Conservation (phyloP, 164 flowering plant genomes). For the Amborella trichopoda region DNA sequence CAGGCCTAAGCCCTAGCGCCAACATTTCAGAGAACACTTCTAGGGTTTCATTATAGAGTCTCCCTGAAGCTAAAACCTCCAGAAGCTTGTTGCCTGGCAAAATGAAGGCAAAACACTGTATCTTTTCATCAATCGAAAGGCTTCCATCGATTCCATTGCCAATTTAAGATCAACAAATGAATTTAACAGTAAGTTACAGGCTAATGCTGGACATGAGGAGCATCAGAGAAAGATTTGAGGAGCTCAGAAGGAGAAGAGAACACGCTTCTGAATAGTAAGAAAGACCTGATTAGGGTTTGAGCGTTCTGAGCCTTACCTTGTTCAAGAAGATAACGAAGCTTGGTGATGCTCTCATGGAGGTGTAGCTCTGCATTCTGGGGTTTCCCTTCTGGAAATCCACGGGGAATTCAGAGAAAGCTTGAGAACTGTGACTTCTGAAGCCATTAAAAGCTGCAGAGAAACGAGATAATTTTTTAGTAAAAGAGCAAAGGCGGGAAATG, state of each 20-base stretch:
- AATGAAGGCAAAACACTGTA: neutral
- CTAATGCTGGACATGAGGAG: neutral
- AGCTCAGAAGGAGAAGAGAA: neutral
- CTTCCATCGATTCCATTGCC: neutral
- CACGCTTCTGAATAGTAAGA: constrained; percentile 14
- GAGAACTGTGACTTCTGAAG: too few relatives aligned
- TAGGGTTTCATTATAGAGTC: constrained; percentile 10
- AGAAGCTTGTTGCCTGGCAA: neutral
- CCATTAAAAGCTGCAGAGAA: too few relatives aligned
- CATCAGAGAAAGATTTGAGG: neutral
- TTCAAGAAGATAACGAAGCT: constrained; percentile 28
- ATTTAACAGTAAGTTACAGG: constrained; percentile 1
- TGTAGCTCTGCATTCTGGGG: too few relatives aligned
- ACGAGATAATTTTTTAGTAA: too few relatives aligned
- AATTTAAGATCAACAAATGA: constrained; percentile 4
- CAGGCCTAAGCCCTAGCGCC: constrained; percentile 22
- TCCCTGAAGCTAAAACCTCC: constrained; percentile 2
- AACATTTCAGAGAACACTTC: constrained; percentile 23
- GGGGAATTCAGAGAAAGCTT: too few relatives aligned
- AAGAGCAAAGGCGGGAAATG: too few relatives aligned
- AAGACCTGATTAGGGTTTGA: constrained; percentile 16
- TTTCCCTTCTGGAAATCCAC: too few relatives aligned
- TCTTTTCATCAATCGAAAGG: constrained; percentile 2
- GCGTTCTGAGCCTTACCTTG: constrained; percentile 25
- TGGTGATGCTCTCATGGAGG: constrained; percentile 10